Percentiles rank a stretch among this genome's conserved stretches.
phyloP scores from a whole-genome alignment of 225 moss, liverwort and hornwort genomes.

The Marchantia paleacea region DNA sequence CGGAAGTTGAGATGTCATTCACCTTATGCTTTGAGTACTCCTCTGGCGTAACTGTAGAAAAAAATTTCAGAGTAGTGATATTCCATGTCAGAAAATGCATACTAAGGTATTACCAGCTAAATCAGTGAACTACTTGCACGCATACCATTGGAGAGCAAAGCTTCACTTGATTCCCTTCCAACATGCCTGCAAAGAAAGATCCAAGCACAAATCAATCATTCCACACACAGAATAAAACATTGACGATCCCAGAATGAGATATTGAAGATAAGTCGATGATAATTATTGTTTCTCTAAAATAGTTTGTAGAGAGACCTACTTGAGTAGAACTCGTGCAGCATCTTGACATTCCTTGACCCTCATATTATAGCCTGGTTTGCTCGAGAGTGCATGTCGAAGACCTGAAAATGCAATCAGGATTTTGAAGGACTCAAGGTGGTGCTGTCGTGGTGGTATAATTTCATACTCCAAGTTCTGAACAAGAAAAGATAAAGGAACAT shows the following conservation, averaged over 20 bases:
- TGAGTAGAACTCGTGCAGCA: constrained; percentile 73
- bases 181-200: constrained; percentile 56
- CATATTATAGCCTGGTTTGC: constrained; percentile 84
- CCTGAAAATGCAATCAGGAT: constrained; percentile 97
- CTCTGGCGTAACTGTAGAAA: constrained; percentile 25
- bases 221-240: neutral
- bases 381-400: constrained; percentile 80
- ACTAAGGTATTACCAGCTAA: neutral
- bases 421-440: constrained; percentile 52
- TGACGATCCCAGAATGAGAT: neutral
- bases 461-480: constrained; percentile 64
- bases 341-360: constrained; percentile 82
- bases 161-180: constrained; percentile 57
- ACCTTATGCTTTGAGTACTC: constrained; percentile 80
- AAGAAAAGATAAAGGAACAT: neutral
- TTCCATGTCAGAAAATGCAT: too few relatives aligned
- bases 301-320: constrained; percentile 34
- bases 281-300: neutral
- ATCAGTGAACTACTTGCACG: neutral
- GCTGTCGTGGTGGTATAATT: constrained; percentile 58
- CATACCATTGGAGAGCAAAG: constrained; percentile 74
- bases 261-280: too few relatives aligned
- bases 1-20: neutral
- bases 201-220: neutral
- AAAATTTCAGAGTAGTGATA: neutral